Percentiles rank a stretch among this genome's conserved stretches.
phyloP scores from a whole-genome alignment of 331 rosid species.

The Rosa hybrid region DNA sequence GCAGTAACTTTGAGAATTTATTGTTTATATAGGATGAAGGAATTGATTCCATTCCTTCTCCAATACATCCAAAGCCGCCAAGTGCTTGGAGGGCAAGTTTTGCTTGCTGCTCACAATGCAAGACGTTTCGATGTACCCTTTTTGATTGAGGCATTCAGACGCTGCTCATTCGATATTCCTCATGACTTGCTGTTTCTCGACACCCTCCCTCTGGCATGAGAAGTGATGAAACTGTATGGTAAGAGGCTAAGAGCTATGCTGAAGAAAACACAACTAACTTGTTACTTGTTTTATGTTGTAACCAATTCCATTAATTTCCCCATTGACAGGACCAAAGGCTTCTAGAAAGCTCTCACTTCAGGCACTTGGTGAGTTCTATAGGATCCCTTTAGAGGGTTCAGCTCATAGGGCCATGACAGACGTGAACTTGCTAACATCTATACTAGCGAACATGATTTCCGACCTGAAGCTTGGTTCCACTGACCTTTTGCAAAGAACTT shows the following conservation, averaged over 20 bases:
- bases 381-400: not conserved
- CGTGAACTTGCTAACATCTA: not conserved
- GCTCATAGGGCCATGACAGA: conserved; percentile 10
- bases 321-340: not conserved
- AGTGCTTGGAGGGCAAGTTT: not conserved
- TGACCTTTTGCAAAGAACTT: not conserved
- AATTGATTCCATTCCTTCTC: not conserved
- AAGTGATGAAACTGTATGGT: not conserved
- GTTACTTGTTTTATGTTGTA: not conserved
- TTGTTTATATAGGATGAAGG: not conserved
- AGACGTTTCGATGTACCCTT: not conserved
- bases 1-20: not conserved
- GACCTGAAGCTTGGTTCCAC: not conserved
- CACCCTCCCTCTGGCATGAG: not conserved
- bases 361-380: conserved; percentile 1
- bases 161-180: conserved; percentile 1
- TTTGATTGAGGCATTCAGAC: not conserved
- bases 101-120: conserved; percentile 17
- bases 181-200: conserved; percentile 6
- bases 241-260: not conserved
- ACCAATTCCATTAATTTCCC: not conserved
- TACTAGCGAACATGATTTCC: not conserved
- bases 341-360: not conserved
- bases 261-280: not conserved
- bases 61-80: not conserved